phyloP scores from a whole-genome alignment of 2,329 filamentous ascomycete genomes.

The Fusarium globosum region DNA sequence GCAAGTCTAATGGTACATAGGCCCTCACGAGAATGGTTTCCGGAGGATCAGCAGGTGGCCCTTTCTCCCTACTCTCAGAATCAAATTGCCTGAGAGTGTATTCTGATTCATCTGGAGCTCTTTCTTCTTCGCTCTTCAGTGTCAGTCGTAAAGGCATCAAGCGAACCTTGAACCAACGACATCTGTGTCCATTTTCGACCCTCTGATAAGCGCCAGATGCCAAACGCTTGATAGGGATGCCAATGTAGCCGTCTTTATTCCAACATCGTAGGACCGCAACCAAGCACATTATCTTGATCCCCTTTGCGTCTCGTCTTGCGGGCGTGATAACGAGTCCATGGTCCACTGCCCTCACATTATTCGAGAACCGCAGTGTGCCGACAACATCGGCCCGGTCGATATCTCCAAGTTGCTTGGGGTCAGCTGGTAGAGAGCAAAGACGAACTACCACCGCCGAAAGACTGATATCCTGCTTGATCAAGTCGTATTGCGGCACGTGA shows the following conservation, averaged over 20 bases:
- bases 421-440: neutral
- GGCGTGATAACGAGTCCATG: slow-evolving; percentile 13
- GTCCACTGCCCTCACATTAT: slow-evolving; percentile 7
- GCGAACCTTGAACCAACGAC: slow-evolving; percentile 11
- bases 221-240: slow-evolving; percentile 12
- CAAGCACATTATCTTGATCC: slow-evolving; percentile 12
- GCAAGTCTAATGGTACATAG: slow-evolving; percentile 3
- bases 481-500: neutral
- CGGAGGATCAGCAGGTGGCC: slow-evolving; percentile 14
- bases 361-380: slow-evolving; percentile 1
- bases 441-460: slow-evolving; percentile 2
- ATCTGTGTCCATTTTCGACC: slow-evolving; percentile 10
- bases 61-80: slow-evolving; percentile 1
- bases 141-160: slow-evolving; percentile 11
- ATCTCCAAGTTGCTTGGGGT: neutral
- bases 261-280: slow-evolving; percentile 6
- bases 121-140: slow-evolving; percentile 2
- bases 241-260: slow-evolving; percentile 18
- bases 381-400: slow-evolving; percentile 6
- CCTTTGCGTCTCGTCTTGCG: neutral
- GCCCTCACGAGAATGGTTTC: slow-evolving; percentile 5
- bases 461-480: slow-evolving; percentile 8
- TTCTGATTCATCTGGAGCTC: neutral
- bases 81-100: slow-evolving; percentile 13
- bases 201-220: slow-evolving; percentile 1